Base-by-base conservation (phyloP, 176 grass and related monocot genomes). In the Triticum timopheevii region DNA sequence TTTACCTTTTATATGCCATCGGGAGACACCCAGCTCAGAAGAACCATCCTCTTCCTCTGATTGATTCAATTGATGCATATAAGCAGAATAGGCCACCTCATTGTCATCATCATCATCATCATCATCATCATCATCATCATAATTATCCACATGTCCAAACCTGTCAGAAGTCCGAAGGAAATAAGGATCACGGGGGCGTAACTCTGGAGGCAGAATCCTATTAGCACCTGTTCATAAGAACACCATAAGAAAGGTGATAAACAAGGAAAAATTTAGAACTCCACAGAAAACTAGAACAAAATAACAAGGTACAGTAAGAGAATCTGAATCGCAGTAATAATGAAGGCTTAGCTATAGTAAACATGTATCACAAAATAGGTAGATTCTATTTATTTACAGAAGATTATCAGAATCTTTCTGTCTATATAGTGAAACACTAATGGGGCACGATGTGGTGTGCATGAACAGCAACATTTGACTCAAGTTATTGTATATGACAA, bases 1-100 rank as follows among this genome's bases (percentile, higher is more conserved):
- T 92, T 99, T 99, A 72, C 97, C 94, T 91, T 99, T 99, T 69
- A 94, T 93, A 86, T 90, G 92, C 97, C 97, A 99, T 59, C 84
- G 93, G 47, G 97, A 99, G 76, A 96, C 90, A 77, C 90, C 93
- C 39, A 77, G 50, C 19, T 95, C 91, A 85, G 91, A 86, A 76
- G 88, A 93, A 91, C 77, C 86, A 89, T 87, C 78, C 47, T 86
- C 90, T 87, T 93, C 89, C 68, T 93, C 91, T 38, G 90, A 83
- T 69, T 82, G 82, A 82, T 96, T 90, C 15, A 87, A 84, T 28
- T 90, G 84, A 49, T 52, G 71, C 64, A 86, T 63, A 36, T 81
- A 91, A 54, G 66, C 84, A 73, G 82, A 87, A 88, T 86, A 85
- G 25, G 78, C 64, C 11, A 88, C n/a, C 23, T 83, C 83, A 42